phyloP scores from a whole-genome alignment of 2,329 filamentous ascomycete species.

The Bimuria novae-zelandiae region DNA sequence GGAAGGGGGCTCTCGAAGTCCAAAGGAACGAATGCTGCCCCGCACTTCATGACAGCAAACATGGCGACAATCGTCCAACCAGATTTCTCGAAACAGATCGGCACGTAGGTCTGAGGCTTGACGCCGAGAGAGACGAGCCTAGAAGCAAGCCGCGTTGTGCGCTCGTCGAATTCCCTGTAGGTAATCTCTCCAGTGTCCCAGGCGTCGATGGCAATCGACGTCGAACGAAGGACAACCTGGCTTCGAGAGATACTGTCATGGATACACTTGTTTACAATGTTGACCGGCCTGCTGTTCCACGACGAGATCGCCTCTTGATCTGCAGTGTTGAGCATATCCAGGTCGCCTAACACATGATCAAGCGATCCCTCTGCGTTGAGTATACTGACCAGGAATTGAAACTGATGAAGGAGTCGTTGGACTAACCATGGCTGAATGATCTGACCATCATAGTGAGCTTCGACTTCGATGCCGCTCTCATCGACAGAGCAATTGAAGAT shows the following conservation, averaged over 20 bases:
- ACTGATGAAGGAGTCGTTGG: constrained; percentile 32
- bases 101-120: constrained; percentile 31
- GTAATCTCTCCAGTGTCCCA: constrained; percentile 35
- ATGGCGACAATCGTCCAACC: constrained; percentile 42
- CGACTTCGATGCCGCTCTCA: constrained; percentile 25
- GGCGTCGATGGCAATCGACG: constrained; percentile 30
- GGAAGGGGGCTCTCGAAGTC: constrained; percentile 45
- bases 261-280: constrained; percentile 32
- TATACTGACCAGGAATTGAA: constrained; percentile 31
- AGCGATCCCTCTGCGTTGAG: constrained; percentile 24
- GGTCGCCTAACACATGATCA: constrained; percentile 18
- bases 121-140: constrained; percentile 30
- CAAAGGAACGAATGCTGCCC: constrained; percentile 43
- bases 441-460: constrained; percentile 36
- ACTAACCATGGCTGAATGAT: constrained; percentile 36
- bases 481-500: constrained; percentile 38
- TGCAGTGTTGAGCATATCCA: constrained; percentile 26
- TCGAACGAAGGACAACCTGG: constrained; percentile 22
- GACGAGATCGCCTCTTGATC: constrained; percentile 25
- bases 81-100: constrained; percentile 45
- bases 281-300: constrained; percentile 34
- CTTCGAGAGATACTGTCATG: constrained; percentile 35
- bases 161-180: constrained; percentile 36
- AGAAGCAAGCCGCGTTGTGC: constrained; percentile 30
- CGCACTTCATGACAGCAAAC: constrained; percentile 44